Percentiles rank a stretch among this genome's conserved stretches.
These are phyloP conservation scores for Onygenales sp. DNA, from an alignment of 2,329 filamentous ascomycete genomes.

Conservation along the genomic window DNA sequence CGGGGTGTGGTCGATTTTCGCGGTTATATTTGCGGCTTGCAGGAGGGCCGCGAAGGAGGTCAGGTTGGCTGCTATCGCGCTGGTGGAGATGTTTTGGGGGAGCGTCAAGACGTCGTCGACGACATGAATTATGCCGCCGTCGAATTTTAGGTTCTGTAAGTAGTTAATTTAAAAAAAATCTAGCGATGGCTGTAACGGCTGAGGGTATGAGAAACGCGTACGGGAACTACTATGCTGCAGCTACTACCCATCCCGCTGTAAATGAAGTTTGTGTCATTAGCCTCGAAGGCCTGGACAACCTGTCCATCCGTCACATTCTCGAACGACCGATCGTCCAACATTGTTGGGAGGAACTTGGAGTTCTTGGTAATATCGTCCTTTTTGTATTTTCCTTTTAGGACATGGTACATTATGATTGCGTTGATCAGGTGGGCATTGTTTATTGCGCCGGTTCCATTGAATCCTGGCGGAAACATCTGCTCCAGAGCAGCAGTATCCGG, in stretches of 20 bases:
- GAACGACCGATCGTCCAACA: constrained; percentile 43
- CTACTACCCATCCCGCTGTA: constrained; percentile 35
- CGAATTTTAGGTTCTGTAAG: constrained; percentile 43
- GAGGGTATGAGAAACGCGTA: neutral
- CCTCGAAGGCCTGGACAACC: constrained; percentile 39
- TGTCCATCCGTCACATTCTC: constrained; percentile 53
- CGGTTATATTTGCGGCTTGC: constrained; percentile 25
- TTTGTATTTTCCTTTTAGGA: constrained; percentile 44
- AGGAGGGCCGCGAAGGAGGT: constrained; percentile 42
- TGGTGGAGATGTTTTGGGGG: constrained; percentile 35
- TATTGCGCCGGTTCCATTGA: constrained; percentile 24
- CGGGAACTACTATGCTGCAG: constrained; percentile 40
- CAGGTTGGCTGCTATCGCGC: constrained; percentile 34
- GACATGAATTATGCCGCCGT: constrained; percentile 47
- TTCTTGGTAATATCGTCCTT: constrained; percentile 27
- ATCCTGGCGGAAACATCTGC: constrained; percentile 15
- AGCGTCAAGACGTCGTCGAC: constrained; percentile 41
- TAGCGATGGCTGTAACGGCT: neutral
- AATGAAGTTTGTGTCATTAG: constrained; percentile 37
- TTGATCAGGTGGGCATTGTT: constrained; percentile 20
- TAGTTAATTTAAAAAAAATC: neutral
- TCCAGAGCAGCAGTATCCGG: constrained; percentile 44
- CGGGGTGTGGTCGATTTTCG: constrained; percentile 32
- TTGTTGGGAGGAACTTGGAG: constrained; percentile 33
- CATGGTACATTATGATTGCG: constrained; percentile 49